These are phyloP conservation scores for Volvox reticuliferus DNA, from an alignment of 139 green algal genomes.

Conservation along the genomic window DNA sequence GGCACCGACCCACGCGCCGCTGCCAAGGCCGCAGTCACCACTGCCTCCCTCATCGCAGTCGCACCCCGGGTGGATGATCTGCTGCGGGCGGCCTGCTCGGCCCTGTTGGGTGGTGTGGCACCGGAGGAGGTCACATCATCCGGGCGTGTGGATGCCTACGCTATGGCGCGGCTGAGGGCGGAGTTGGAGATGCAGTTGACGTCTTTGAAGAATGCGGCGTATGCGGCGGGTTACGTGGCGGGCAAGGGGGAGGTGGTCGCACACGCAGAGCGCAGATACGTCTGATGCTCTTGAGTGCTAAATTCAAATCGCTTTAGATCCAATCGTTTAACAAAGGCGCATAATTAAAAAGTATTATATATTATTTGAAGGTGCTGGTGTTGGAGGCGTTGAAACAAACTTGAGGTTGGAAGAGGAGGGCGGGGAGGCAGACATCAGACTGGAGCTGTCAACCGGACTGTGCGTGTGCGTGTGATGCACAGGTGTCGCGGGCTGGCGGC, in stretches of 20 bases:
- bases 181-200: slow-evolving; percentile 77
- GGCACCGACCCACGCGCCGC: not conserved
- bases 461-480: not conserved
- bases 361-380: too few relatives aligned
- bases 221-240: slow-evolving; percentile 70
- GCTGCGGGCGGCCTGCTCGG: slow-evolving; percentile 27
- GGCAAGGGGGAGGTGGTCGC: slow-evolving; percentile 71
- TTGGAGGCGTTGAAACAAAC: too few relatives aligned
- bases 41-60: slow-evolving; percentile 50
- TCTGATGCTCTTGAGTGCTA: too few relatives aligned
- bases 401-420: too few relatives aligned
- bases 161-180: slow-evolving; percentile 61
- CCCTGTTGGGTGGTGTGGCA: slow-evolving; percentile 22
- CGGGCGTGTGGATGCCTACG: slow-evolving; percentile 50
- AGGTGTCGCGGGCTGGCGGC: too few relatives aligned
- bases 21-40: not conserved
- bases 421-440: too few relatives aligned
- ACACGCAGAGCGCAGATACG: slow-evolving; percentile 53
- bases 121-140: slow-evolving; percentile 1
- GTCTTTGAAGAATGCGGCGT: slow-evolving; percentile 77
- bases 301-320: too few relatives aligned
- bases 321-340: too few relatives aligned
- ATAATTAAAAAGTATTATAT: too few relatives aligned
- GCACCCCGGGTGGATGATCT: slow-evolving; percentile 46
- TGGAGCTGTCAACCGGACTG: too few relatives aligned